Base-by-base conservation (phyloP, 768 basidiomycete genomes). In the Lentinula sp. region DNA sequence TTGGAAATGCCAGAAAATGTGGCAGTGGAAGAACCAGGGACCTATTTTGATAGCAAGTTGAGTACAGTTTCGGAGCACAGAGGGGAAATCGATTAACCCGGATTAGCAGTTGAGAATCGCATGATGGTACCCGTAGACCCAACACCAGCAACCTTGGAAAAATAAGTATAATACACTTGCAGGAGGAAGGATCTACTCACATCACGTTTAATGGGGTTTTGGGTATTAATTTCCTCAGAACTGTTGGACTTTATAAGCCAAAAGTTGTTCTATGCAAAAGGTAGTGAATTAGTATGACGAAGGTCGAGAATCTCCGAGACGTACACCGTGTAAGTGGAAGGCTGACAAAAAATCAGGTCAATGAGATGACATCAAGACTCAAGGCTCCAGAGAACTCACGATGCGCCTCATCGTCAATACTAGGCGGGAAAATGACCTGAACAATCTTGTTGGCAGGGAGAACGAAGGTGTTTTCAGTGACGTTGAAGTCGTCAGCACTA, bases 91-190 rank as follows among this genome's bases (percentile, higher is more conserved):
- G 28, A 35, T 64, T 60, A 51, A 60, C 83, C 85, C 0, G 83
- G 73, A 68, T 83, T 84, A 64, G 85, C 80, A 4, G 85, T 85
- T 8, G 71, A 66, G 73, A 84, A 86, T 10, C 84, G 78, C 46
- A 87, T 61, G 1, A 75, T 79, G 13, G 59, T 66, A 5, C 67
- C 67, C 2, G 62, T 64, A 16, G 50, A 35, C 28, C 67, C 68
- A 6, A 65, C 58, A 28, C 55, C 67, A 10, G 64, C 60, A 33
- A 64, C 62, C 66, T 70, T 23, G 16, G 7, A 57, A 33, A 28
- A 6, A 28, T 15, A 53, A 4, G 28, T 32, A 49, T 49, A 48
- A 2, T 23, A 20, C 9, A 18, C 8, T 2, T 9, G 6, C 0
- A 23, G 46, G 10, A 43, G 2, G 6, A 20, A 28, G 8, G 35